phyloP scores from a whole-genome alignment of 192 early-diverging fungal genomes.

The Haplosporangium gracile region DNA sequence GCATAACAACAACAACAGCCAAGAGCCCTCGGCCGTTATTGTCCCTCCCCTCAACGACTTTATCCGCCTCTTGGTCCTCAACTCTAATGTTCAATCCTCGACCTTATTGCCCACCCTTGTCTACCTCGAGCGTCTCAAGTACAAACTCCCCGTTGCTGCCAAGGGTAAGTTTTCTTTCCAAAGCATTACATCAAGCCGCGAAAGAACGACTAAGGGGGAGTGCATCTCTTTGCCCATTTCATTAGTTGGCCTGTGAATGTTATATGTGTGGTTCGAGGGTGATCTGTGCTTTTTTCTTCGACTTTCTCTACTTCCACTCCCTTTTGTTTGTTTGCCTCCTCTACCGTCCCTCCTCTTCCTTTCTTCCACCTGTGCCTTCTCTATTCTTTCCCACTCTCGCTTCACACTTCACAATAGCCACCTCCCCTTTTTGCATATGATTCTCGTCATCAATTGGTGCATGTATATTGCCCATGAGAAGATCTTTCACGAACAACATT shows the following conservation, averaged over 20 bases:
- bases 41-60: constrained; percentile 75
- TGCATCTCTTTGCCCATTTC: not conserved
- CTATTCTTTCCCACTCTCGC: not conserved
- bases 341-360: not conserved
- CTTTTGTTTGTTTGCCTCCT: not conserved
- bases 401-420: not conserved
- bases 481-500: too few relatives aligned
- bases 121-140: constrained; percentile 75
- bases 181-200: too few relatives aligned
- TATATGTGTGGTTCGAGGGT: not conserved
- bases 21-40: constrained; percentile 13
- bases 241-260: not conserved
- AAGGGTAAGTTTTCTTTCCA: constrained; percentile 62
- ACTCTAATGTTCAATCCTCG: constrained; percentile 79
- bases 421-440: constrained; percentile 11
- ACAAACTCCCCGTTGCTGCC: constrained; percentile 74
- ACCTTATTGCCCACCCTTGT: constrained; percentile 80
- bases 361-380: not conserved
- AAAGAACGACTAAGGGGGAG: not conserved
- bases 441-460: not conserved
- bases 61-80: constrained; percentile 72
- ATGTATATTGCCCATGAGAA: not conserved
- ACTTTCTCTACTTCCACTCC: not conserved
- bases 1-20: constrained; percentile 4
- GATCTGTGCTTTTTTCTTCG: not conserved